A percentile compares a stretch with the other conserved stretches of the same genome.
Evolutionary conservation across 257 asterid genomes (phyloP).

Genomic region (Misopates orontium): DNA sequence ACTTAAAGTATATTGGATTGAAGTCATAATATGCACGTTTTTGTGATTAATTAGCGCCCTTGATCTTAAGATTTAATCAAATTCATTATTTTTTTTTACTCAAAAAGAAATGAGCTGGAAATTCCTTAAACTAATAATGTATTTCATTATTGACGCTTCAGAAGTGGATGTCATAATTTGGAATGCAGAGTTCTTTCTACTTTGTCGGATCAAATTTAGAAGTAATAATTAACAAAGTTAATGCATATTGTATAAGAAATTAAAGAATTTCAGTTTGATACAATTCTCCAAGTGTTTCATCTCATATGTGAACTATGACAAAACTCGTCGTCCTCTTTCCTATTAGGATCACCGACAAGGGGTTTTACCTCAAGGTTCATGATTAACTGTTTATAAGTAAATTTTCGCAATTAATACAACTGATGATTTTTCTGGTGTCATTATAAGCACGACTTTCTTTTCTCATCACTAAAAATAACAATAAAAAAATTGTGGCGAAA

Average conservation of each 20-base stretch:
- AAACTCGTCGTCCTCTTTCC: background rate
- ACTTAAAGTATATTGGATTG: too few relatives aligned
- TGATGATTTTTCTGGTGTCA: too few relatives aligned
- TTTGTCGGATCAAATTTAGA: constrained; percentile 1
- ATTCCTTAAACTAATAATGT: background rate
- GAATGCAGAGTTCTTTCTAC: background rate
- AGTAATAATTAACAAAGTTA: background rate
- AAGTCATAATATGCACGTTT: too few relatives aligned
- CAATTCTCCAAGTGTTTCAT: background rate
- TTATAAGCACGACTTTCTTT: too few relatives aligned
- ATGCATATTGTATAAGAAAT: background rate
- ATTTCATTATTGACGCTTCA: background rate
- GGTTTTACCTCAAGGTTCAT: background rate
- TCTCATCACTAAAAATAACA: too few relatives aligned
- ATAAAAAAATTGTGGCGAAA: too few relatives aligned
- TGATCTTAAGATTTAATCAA: too few relatives aligned
- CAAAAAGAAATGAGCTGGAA: background rate
- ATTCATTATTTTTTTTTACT: too few relatives aligned
- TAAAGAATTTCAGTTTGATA: background rate
- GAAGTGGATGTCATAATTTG: background rate
- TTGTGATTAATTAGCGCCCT: too few relatives aligned
- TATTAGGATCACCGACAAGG: background rate
- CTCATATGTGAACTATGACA: background rate
- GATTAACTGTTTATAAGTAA: background rate
- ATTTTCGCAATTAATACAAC: background rate